Evolutionary conservation across 371 early-diverging fungal species (phyloP).

Genomic region (Actinomortierella ambigua): DNA sequence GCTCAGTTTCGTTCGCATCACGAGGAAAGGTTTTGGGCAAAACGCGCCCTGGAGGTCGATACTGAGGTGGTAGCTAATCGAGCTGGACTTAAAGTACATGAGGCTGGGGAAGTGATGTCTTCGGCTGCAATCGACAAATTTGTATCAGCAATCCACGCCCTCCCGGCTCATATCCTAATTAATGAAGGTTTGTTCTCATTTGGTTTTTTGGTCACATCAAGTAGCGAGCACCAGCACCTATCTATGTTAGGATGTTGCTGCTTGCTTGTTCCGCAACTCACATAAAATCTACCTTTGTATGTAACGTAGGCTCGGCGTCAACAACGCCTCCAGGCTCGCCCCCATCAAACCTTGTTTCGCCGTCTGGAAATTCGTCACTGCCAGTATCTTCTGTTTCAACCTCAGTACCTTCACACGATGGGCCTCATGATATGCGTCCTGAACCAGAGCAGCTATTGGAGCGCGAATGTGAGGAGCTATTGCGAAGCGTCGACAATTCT

Average conservation of each 20-base stretch:
- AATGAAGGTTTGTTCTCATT: conserved; percentile 1
- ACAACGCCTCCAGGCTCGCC: neutral
- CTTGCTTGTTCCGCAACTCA: neutral
- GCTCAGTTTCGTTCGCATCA: neutral
- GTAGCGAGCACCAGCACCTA: too few species aligned
- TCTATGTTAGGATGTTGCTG: too few species aligned
- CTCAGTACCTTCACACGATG: neutral
- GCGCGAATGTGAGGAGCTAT: conserved; percentile 19
- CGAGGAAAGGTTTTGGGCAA: conserved; percentile 14
- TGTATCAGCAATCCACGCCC: neutral
- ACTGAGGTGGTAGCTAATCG: conserved; percentile 4
- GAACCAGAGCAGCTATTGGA: conserved; percentile 18
- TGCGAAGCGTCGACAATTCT: conserved; percentile 23
- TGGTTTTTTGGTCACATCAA: neutral
- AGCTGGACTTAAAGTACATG: conserved; percentile 1
- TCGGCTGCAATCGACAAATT: neutral
- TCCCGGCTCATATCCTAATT: neutral
- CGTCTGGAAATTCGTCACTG: neutral
- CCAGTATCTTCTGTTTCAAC: neutral
- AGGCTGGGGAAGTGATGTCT: neutral
- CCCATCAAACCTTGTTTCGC: neutral
- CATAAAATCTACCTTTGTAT: neutral
- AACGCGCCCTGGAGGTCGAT: conserved; percentile 6
- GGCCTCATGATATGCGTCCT: neutral
- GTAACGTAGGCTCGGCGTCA: neutral